phyloP scores from a whole-genome alignment of 495 filamentous ascomycete genomes.

The Annulohypoxylon bovei region DNA sequence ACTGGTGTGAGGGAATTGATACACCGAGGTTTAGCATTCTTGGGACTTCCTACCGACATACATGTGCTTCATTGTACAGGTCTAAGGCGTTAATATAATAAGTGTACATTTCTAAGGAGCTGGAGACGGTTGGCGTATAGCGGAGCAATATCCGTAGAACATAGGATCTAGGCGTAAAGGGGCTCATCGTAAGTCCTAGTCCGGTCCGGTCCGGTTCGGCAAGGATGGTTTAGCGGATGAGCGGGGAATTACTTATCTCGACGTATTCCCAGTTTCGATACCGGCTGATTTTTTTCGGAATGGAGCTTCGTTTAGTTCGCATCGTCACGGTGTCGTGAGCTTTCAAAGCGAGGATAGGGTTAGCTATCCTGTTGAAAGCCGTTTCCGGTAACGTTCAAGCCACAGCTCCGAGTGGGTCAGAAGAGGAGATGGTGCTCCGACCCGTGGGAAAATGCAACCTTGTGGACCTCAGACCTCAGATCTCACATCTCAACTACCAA shows the following conservation, averaged over 20 bases:
- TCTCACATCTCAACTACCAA: conserved; percentile 28
- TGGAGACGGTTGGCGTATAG: background rate
- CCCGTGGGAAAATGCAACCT: conserved; percentile 20
- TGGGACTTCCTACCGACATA: conserved; percentile 22
- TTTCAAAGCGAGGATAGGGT: conserved; percentile 8
- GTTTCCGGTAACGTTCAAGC: conserved; percentile 34
- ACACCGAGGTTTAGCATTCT: conserved; percentile 32
- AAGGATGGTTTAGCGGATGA: background rate
- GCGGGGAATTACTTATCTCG: conserved; percentile 1
- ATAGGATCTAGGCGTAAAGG: background rate
- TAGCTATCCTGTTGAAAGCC: background rate
- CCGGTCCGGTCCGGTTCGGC: conserved; percentile 7
- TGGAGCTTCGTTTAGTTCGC: conserved; percentile 16
- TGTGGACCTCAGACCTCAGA: conserved; percentile 9
- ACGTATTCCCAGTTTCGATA: background rate
- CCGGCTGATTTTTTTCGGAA: background rate
- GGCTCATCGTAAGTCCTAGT: conserved; percentile 11
- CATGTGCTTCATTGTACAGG: conserved; percentile 31
- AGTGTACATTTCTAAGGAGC: conserved; percentile 23
- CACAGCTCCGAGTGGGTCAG: conserved; percentile 14
- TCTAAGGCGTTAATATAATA: conserved; percentile 36
- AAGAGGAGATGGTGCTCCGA: conserved; percentile 28
- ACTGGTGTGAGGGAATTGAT: conserved; percentile 25
- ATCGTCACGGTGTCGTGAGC: conserved; percentile 34
- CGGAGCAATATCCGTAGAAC: background rate